Conservation (phyloP, 2,329 filamentous ascomycete genomes). For the Arthrobotrys sphaeroides region DNA sequence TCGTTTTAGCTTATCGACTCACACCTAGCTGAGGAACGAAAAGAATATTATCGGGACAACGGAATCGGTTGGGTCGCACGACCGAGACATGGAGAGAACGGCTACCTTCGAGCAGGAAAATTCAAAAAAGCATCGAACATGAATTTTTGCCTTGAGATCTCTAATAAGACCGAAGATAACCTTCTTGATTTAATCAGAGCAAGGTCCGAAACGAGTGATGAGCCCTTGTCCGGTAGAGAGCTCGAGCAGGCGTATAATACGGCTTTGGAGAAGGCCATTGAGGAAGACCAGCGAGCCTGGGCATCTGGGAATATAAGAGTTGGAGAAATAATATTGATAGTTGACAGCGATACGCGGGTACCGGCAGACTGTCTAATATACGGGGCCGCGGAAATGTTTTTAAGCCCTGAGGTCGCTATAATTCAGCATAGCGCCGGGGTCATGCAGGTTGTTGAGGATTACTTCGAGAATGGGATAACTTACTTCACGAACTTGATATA, state of each 20-base stretch:
- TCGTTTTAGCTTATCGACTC: neutral
- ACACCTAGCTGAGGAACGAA: conserved; percentile 58
- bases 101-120: conserved; percentile 69
- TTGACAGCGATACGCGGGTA: conserved; percentile 76
- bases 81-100: conserved; percentile 64
- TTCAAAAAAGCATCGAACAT: conserved; percentile 81
- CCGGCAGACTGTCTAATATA: conserved; percentile 74
- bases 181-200: neutral
- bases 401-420: conserved; percentile 75
- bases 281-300: conserved; percentile 67
- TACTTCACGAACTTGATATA: conserved; percentile 84
- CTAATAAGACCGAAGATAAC: conserved; percentile 71
- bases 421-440: conserved; percentile 78
- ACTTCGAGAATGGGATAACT: conserved; percentile 79
- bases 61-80: conserved; percentile 58
- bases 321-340: conserved; percentile 73
- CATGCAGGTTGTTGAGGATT: conserved; percentile 77
- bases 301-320: conserved; percentile 71
- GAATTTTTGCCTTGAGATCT: conserved; percentile 74
- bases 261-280: conserved; percentile 65
- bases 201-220: neutral
- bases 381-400: conserved; percentile 76
- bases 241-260: conserved; percentile 65
- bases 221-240: conserved; percentile 4
- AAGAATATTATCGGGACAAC: conserved; percentile 14